Evolutionary conservation across 202 grass and related monocot species (phyloP), one percentile per base, ranked within the genome.

Genomic region (Schoenoplectus tabernaemontani): DNA sequence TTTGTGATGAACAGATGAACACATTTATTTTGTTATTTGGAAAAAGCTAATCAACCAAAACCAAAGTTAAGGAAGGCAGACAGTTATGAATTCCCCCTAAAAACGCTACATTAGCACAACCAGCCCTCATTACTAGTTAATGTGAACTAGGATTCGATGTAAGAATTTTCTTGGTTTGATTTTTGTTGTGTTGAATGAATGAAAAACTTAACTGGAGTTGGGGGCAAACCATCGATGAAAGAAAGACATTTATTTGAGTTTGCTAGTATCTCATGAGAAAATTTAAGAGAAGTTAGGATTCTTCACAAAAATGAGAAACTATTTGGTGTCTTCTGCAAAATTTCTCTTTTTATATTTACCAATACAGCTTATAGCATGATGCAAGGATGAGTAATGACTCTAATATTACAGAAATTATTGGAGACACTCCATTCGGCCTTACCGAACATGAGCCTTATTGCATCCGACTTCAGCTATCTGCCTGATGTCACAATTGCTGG

Each of bases 401-500:
- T 38, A 61, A 69, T 57, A 46, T 47, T 84, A 58, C 91, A 98
- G 95, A 84, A 90, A 91, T 74, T 98, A 79, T 63, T 98, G 82
- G 95, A 98, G 83, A 89, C 87, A 77, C 81, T 98, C 68, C 95
- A 98, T 85, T 87, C 82, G 75, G 86, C 91, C 78, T 83, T 98
- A 78, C 95, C 95, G 34, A 92, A 87, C 66, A 98, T 98, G 95
- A 94, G 88, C 38, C 84, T 98, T 85, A 85, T 94, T 80, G 91
- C 89, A 83, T 98, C 95, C 78, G 95, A 98, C 75, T 98, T 92
- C 86, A 94, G 88, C 85, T 98, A 90, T 92, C 89, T 98, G 83
- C 95, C 95, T 41, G 95, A 98, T 85, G 95, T 98, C 77, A 90
- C 81, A 71, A 92, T 98, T 84, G 78, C 86, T 83, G 95, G 95